These are phyloP conservation scores for Aspergillus tubingensis DNA, from an alignment of 2,329 filamentous ascomycete species.

Conservation along the genomic window DNA sequence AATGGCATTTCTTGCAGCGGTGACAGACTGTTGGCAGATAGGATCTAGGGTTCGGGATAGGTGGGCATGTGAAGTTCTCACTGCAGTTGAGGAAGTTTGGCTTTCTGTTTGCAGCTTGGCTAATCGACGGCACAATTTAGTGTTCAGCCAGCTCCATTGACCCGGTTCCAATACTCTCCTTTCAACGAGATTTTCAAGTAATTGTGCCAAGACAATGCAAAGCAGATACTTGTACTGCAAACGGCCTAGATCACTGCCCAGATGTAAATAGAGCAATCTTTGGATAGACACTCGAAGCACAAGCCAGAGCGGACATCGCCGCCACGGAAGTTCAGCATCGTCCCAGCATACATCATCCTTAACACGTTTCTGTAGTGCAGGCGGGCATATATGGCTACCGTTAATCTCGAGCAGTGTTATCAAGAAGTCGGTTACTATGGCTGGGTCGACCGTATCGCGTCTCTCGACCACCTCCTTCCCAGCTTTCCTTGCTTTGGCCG, in stretches of 20 bases:
- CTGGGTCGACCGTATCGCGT: constrained; percentile 60
- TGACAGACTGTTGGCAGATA: constrained; percentile 33
- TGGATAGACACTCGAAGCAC: constrained; percentile 61
- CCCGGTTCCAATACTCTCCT: constrained; percentile 35
- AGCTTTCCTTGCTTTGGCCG: constrained; percentile 56
- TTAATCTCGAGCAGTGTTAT: constrained; percentile 61
- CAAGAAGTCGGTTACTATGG: constrained; percentile 61
- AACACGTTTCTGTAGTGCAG: constrained; percentile 57
- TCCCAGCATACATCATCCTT: constrained; percentile 63
- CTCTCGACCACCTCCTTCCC: constrained; percentile 52
- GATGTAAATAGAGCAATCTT: constrained; percentile 49
- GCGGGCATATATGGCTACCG: constrained; percentile 44
- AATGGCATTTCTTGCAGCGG: constrained; percentile 33
- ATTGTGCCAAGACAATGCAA: constrained; percentile 48
- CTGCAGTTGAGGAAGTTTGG: constrained; percentile 13
- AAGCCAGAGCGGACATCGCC: constrained; percentile 64
- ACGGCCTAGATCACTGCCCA: constrained; percentile 48
- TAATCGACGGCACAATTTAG: constrained; percentile 60
- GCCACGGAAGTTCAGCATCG: constrained; percentile 58
- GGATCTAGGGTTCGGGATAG: constrained; percentile 33
- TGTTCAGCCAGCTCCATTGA: constrained; percentile 43
- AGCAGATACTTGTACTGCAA: constrained; percentile 61
- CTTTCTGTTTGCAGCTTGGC: constrained; percentile 57
- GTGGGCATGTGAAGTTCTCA: constrained; percentile 22
- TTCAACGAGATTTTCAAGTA: constrained; percentile 47